Evolutionary conservation across 2,329 filamentous ascomycete genomes (phyloP), one percentile per base, ranked within the genome.

Genomic region (Dryadomyces quercus-mongolicae): DNA sequence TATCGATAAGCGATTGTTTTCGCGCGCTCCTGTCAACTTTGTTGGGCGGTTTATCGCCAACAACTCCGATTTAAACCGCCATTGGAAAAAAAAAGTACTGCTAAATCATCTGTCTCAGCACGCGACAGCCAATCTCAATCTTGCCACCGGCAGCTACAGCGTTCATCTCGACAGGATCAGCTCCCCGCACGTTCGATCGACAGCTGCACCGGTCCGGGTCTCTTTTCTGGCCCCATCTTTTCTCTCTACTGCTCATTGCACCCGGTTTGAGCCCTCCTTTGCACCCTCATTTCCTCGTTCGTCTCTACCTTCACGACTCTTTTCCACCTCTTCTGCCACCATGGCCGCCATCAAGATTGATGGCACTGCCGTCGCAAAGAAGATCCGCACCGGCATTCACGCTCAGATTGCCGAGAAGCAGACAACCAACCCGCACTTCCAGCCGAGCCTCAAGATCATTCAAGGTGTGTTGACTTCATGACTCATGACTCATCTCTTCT

Each of bases 311-410:
- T 15, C 46, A 16, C 48, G 59, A n/a, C 44, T 45, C 56, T 76
- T 75, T 62, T 70, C 71, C 45, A 71, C 71, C 61, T 81, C 78
- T 59, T 62, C 73, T 62, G 65, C 72, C 71, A 75, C 72, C 66
- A 97, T 96, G 91, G 81, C 82, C 62, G 92, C 89, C 62, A 81
- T 78, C 64, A 95, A 90, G 76, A 93, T 98, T 65, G 93, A 98
- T 74, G 93, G 93, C 75, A 95, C 85, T 55, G 89, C 88, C 68
- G 90, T 97, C 74, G 93, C 93, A 62, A 94, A 92, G 75, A 80
- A 76, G 67, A 95, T 97, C 67, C 85, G 93, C 58, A 88, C 91
- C 74, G 78, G 79, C 58, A 78, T 98, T 64, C 85, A 85, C 63
- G 74, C 74, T 49, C 85, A 96, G 70, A 94, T 98, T 70, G 78